These are phyloP conservation scores for Parvularia atlantis DNA, from an alignment of 78 protist genomes.

Conservation along the genomic window DNA sequence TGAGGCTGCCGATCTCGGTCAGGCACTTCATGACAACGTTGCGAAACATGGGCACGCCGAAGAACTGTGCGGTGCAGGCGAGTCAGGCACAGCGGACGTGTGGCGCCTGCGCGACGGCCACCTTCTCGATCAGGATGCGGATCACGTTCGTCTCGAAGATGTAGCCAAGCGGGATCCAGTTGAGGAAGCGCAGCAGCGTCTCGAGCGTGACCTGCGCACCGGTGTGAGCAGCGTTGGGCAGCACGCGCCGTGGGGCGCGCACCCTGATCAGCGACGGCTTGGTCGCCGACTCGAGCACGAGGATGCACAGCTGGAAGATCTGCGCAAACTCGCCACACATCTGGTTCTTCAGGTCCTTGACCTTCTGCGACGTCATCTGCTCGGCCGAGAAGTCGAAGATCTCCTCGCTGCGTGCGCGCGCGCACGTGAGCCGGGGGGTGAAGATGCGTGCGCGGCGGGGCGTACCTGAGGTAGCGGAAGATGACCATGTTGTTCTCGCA, in stretches of 20 bases:
- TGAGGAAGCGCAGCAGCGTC: constrained; percentile 76
- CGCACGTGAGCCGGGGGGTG: no score
- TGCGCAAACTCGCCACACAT: constrained; percentile 74
- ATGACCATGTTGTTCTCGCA: constrained; percentile 94
- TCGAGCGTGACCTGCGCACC: constrained; percentile 41
- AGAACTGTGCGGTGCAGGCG: constrained; percentile 22
- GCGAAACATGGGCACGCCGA: constrained; percentile 50
- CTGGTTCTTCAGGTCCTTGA: constrained; percentile 54
- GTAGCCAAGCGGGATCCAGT: constrained; percentile 94
- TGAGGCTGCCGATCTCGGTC: constrained; percentile 69
- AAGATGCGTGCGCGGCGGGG: no score
- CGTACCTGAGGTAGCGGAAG: constrained; percentile 63
- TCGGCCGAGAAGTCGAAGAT: constrained; percentile 85
- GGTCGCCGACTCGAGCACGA: constrained; percentile 41
- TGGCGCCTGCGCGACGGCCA: background rate
- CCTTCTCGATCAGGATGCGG: constrained; percentile 22
- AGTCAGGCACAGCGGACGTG: no score
- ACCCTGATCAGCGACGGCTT: constrained; percentile 17
- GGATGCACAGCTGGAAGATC: constrained; percentile 72
- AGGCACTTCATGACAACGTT: constrained; percentile 74
- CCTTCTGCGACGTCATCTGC: constrained; percentile 75
- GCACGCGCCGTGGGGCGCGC: no score
- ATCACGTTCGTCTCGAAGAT: constrained; percentile 74
- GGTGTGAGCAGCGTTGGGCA: no score
- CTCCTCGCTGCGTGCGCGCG: constrained; percentile 56